A percentile compares a stretch with the other conserved stretches of the same genome.
phyloP scores from a whole-genome alignment of 2,329 filamentous ascomycete genomes.

The Paecilomyces sp. region DNA sequence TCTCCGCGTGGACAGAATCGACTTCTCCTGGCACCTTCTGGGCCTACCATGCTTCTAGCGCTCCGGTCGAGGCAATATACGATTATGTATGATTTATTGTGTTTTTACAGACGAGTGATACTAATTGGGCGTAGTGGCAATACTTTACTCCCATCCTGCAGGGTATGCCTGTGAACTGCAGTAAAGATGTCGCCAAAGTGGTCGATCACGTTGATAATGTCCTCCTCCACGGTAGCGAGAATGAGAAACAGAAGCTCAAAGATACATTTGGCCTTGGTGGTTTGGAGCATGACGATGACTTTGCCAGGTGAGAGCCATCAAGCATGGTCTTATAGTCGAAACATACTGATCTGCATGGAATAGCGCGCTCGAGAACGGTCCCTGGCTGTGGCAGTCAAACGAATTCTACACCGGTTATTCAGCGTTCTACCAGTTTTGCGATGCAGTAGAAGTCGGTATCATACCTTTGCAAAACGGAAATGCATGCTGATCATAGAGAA shows the following conservation, averaged over 20 bases:
- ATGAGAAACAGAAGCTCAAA: slow-evolving; percentile 42
- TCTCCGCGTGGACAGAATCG: slow-evolving; percentile 50
- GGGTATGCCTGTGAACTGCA: slow-evolving; percentile 55
- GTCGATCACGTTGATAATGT: slow-evolving; percentile 49
- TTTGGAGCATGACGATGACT: slow-evolving; percentile 47
- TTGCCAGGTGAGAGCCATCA: slow-evolving; percentile 31
- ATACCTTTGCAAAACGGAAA: slow-evolving; percentile 1
- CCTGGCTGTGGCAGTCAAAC: slow-evolving; percentile 52
- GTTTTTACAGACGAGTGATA: not conserved
- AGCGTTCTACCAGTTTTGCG: slow-evolving; percentile 41
- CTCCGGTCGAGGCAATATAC: slow-evolving; percentile 48
- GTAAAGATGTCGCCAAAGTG: slow-evolving; percentile 44
- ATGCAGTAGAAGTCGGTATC: slow-evolving; percentile 41
- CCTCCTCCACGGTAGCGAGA: slow-evolving; percentile 34
- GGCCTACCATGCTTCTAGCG: slow-evolving; percentile 53
- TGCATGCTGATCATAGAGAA: slow-evolving; percentile 7
- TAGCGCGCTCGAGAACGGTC: slow-evolving; percentile 48
- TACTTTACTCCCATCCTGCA: slow-evolving; percentile 52
- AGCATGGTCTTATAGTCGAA: not conserved
- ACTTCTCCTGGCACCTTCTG: slow-evolving; percentile 51
- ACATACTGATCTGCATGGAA: slow-evolving; percentile 2
- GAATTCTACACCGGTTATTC: slow-evolving; percentile 45
- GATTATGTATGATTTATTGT: slow-evolving; percentile 35
- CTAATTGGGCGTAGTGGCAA: slow-evolving; percentile 37
- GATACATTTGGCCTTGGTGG: slow-evolving; percentile 44